A percentile compares a stretch with the other conserved stretches of the same genome.
Evolutionary conservation across 768 basidiomycete species (phyloP).

Genomic region (Coprinopsis strossmayeri): DNA sequence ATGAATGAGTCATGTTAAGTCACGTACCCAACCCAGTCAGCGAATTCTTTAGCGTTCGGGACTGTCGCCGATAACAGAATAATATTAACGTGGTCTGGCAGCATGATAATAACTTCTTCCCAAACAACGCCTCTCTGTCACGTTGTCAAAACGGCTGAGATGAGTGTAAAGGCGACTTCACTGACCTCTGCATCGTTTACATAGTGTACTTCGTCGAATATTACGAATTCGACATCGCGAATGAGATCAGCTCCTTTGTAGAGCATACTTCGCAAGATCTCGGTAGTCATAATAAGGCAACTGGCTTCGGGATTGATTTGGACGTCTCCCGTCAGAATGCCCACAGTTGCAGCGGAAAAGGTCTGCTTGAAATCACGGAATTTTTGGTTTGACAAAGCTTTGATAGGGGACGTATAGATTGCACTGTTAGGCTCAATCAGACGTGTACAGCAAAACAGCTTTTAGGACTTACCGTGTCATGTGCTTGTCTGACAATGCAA

Average conservation of each 20-base stretch:
- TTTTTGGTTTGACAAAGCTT: conserved; percentile 97
- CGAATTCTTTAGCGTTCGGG: conserved; percentile 96
- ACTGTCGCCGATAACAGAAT: conserved; percentile 96
- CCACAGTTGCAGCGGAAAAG: conserved; percentile 85
- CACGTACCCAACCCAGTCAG: conserved; percentile 96
- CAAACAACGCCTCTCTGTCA: conserved; percentile 93
- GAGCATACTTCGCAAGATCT: conserved; percentile 96
- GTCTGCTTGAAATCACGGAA: conserved; percentile 98
- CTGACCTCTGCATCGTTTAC: conserved; percentile 96
- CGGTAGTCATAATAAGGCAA: conserved; percentile 97
- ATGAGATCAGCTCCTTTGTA: conserved; percentile 99
- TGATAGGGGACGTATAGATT: conserved; percentile 98
- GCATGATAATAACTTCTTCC: conserved; percentile 99
- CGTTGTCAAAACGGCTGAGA: neutral
- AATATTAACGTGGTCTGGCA: conserved; percentile 97
- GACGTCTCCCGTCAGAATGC: conserved; percentile 96
- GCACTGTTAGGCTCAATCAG: conserved; percentile 56
- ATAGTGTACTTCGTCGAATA: conserved; percentile 99
- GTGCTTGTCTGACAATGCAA: conserved; percentile 92
- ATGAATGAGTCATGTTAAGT: neutral
- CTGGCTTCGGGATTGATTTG: conserved; percentile 98
- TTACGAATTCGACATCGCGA: conserved; percentile 97
- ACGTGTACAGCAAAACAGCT: too few species aligned
- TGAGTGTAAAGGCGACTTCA: neutral
- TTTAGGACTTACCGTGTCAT: conserved; percentile 78